Percentiles rank a stretch among this genome's conserved stretches.
phyloP scores from a whole-genome alignment of 495 filamentous ascomycete genomes.

The Parmelia sp. region DNA sequence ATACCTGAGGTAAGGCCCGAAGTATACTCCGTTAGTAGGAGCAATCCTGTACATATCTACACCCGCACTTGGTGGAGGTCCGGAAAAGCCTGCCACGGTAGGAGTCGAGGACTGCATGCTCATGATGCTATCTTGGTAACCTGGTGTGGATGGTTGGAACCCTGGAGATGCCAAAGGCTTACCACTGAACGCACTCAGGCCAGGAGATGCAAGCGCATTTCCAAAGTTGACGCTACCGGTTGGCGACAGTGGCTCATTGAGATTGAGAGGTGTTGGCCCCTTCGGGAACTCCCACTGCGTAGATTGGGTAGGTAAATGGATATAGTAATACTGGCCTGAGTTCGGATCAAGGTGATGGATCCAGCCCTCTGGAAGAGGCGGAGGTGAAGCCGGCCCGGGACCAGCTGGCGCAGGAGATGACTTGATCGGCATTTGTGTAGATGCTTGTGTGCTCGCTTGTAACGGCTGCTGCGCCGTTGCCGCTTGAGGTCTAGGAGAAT shows the following conservation, averaged over 20 bases:
- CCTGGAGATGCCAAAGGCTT: slow-evolving; percentile 75
- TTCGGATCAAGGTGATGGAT: slow-evolving; percentile 93
- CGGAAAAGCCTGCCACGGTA: slow-evolving; percentile 63
- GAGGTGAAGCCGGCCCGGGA: slow-evolving; percentile 70
- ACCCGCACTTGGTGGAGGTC: slow-evolving; percentile 78
- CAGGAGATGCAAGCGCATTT: slow-evolving; percentile 68
- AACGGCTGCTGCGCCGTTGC: slow-evolving; percentile 32
- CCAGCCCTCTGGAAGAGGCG: slow-evolving; percentile 94
- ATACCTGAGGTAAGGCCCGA: slow-evolving; percentile 91
- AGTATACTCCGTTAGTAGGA: slow-evolving; percentile 96
- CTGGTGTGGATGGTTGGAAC: slow-evolving; percentile 59
- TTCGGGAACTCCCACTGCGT: slow-evolving; percentile 99
- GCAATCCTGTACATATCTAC: slow-evolving; percentile 88
- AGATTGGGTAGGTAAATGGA: slow-evolving; percentile 89
- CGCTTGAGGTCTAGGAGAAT: slow-evolving; percentile 45
- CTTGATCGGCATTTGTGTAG: slow-evolving; percentile 35
- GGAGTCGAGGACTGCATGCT: slow-evolving; percentile 70
- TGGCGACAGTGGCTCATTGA: slow-evolving; percentile 77
- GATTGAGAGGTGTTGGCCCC: slow-evolving; percentile 73
- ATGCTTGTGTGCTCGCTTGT: slow-evolving; percentile 30
- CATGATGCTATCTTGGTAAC: slow-evolving; percentile 70
- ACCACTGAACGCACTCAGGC: slow-evolving; percentile 56
- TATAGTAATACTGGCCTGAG: slow-evolving; percentile 98
- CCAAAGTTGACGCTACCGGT: slow-evolving; percentile 67
- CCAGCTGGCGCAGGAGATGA: slow-evolving; percentile 48